Evolutionary conservation across 2,329 filamentous ascomycete species (phyloP).

Genomic region (Aspergillus niger): DNA sequence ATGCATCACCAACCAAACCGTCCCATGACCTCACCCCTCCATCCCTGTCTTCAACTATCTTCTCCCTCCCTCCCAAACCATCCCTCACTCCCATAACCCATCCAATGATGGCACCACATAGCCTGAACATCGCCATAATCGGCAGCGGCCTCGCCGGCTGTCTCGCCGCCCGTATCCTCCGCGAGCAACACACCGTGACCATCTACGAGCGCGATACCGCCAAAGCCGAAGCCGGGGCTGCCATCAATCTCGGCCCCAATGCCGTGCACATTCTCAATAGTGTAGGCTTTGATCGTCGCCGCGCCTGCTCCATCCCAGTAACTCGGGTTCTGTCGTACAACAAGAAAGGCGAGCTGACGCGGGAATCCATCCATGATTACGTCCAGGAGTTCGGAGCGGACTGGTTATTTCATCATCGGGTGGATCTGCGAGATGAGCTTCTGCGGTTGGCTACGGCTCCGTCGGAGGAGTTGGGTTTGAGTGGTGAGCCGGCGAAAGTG

Average conservation of each 20-base stretch:
- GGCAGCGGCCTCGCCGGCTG: conserved; percentile 15
- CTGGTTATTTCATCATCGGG: conserved; percentile 13
- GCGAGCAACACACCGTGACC: conserved; percentile 15
- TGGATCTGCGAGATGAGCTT: conserved; percentile 14
- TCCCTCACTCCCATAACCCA: too few relatives aligned
- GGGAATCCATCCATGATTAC: background rate
- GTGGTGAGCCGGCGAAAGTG: conserved; percentile 5
- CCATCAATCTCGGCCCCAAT: conserved; percentile 14
- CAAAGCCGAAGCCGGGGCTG: conserved; percentile 5
- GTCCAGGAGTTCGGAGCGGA: conserved; percentile 2
- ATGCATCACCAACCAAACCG: too few relatives aligned
- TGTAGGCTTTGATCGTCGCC: conserved; percentile 6
- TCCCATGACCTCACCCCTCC: too few relatives aligned
- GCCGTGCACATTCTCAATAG: conserved; percentile 9
- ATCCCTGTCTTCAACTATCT: background rate
- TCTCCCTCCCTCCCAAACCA: background rate
- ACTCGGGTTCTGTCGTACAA: background rate
- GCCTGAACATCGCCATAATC: conserved; percentile 15
- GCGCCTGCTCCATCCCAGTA: background rate
- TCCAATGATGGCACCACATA: background rate
- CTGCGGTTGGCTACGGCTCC: conserved; percentile 9
- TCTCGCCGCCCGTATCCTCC: conserved; percentile 16
- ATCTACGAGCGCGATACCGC: conserved; percentile 7
- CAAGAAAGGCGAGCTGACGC: background rate
- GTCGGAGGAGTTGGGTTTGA: conserved; percentile 3